phyloP scores from a whole-genome alignment of 2,329 filamentous ascomycete species.

The Colletotrichum spaethianum region DNA sequence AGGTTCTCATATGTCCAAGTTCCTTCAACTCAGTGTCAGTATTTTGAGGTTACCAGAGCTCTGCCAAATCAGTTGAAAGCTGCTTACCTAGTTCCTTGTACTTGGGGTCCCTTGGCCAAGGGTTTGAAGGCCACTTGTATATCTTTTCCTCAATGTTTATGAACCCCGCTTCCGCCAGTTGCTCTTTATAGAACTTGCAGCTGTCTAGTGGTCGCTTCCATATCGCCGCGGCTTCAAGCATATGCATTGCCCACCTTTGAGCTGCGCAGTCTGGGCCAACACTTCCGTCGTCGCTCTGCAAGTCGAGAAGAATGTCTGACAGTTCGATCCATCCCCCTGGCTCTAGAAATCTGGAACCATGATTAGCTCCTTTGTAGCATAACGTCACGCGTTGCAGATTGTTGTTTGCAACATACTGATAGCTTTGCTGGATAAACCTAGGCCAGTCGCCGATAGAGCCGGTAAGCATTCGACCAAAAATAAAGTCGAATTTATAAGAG shows the following conservation, averaged over 20 bases:
- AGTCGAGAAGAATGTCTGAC: constrained; percentile 57
- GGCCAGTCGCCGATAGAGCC: constrained; percentile 54
- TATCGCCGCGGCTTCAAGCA: constrained; percentile 50
- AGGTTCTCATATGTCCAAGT: constrained; percentile 52
- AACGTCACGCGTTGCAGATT: background rate
- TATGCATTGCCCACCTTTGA: constrained; percentile 50
- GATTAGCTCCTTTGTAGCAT: background rate
- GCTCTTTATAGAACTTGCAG: constrained; percentile 49
- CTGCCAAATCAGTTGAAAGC: background rate
- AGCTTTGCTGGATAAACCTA: constrained; percentile 54
- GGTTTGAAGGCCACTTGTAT: constrained; percentile 65
- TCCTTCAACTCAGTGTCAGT: background rate
- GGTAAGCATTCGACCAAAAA: constrained; percentile 57
- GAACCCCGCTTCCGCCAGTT: constrained; percentile 67
- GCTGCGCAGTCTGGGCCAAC: constrained; percentile 45
- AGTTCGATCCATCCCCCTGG: constrained; percentile 62
- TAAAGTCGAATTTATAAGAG: constrained; percentile 55
- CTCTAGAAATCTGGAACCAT: constrained; percentile 47
- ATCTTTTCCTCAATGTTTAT: constrained; percentile 63
- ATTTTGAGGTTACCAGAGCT: background rate
- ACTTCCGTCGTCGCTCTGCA: constrained; percentile 59
- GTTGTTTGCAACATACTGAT: constrained; percentile 44
- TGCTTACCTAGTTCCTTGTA: constrained; percentile 65
- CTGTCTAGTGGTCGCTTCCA: constrained; percentile 50
- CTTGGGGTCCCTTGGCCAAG: constrained; percentile 65